Evolutionary conservation across 2,329 filamentous ascomycete genomes (phyloP), one percentile per base, ranked within the genome.

Genomic region (Sclerotinia spermophila): DNA sequence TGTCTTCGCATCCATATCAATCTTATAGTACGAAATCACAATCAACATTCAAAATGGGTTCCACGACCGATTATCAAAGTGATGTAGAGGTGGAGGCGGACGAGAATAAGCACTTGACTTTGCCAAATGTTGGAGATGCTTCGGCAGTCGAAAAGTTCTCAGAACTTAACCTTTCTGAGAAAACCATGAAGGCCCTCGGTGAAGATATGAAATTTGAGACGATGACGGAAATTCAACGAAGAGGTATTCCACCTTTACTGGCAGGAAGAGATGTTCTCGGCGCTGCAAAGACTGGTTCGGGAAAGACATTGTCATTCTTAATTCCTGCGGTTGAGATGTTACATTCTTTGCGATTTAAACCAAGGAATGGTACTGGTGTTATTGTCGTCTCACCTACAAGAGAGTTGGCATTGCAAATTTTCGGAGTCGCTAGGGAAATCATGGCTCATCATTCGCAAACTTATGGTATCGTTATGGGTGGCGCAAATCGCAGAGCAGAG

Each of bases 301-400:
- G 96, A 79, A 99, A 99, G 85, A 99, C 96, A 0, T 82, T 98
- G 72, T 91, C 95, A 4, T 99, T 99, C 82, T 84, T 99, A 73
- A 94, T 98, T 71, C 96, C 96, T 27, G 94, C 94, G 2, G 86
- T 98, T 53, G 96, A 98, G 83, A 96, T 97, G 89, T 86, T 99
- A 72, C 90, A 90, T 79, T 90, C 94, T 24, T 86, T 99, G 77
- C 89, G 91, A 73, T 98, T 97, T 86, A 98, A 98, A 84, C 95
- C 94, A 30, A 86, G 95, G 78, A 97, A 97, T 81, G 95, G 92
- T 73, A 95, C 93, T 62, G 96, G 96, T 78, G 95, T 95, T 70
- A 91, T 98, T 75, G 89, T 98, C 30, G 92, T 98, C 44, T 96
- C 94, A 17, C 95, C 95, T 1, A 99, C 96, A 0, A 89, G 96